phyloP scores from a whole-genome alignment of 2,329 filamentous ascomycete species.

The Aspergillus aculeatus region DNA sequence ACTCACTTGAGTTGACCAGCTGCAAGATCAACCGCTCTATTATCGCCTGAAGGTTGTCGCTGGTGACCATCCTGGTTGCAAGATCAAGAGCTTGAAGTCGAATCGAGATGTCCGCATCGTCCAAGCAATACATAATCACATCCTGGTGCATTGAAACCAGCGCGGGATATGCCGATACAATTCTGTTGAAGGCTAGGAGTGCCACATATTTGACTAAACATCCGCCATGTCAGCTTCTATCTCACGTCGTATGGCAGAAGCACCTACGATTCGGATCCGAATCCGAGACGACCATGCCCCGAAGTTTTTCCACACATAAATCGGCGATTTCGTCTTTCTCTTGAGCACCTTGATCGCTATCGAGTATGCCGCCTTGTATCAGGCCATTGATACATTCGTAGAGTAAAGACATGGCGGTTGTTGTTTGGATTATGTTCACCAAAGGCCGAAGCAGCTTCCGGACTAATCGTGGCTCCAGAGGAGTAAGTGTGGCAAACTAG shows the following conservation, averaged over 20 bases:
- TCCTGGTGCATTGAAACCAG: constrained; percentile 91
- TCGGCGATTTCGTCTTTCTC: constrained; percentile 90
- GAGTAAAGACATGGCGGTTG: constrained; percentile 93
- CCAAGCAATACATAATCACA: constrained; percentile 93
- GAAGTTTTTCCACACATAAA: constrained; percentile 86
- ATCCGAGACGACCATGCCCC: constrained; percentile 91
- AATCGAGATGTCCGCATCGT: constrained; percentile 94
- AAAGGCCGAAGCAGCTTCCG: constrained; percentile 88
- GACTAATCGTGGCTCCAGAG: constrained; percentile 84
- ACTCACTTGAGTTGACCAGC: constrained; percentile 62
- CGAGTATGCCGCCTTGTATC: constrained; percentile 91
- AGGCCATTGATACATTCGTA: constrained; percentile 99
- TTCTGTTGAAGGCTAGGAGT: constrained; percentile 90
- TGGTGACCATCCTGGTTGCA: constrained; percentile 89
- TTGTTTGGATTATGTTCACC: constrained; percentile 90
- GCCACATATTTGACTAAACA: constrained; percentile 89
- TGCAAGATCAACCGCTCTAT: constrained; percentile 87
- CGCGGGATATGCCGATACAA: constrained; percentile 81
- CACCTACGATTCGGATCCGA: constrained; percentile 85
- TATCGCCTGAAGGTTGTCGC: constrained; percentile 78
- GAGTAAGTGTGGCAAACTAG: constrained; percentile 90
- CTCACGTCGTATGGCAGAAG: neutral
- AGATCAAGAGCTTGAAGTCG: constrained; percentile 88
- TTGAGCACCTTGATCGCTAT: constrained; percentile 72
- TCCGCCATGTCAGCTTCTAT: constrained; percentile 4